Base-by-base conservation (phyloP, 2,329 filamentous ascomycete genomes). In the Cladobotryum mycophilum region DNA sequence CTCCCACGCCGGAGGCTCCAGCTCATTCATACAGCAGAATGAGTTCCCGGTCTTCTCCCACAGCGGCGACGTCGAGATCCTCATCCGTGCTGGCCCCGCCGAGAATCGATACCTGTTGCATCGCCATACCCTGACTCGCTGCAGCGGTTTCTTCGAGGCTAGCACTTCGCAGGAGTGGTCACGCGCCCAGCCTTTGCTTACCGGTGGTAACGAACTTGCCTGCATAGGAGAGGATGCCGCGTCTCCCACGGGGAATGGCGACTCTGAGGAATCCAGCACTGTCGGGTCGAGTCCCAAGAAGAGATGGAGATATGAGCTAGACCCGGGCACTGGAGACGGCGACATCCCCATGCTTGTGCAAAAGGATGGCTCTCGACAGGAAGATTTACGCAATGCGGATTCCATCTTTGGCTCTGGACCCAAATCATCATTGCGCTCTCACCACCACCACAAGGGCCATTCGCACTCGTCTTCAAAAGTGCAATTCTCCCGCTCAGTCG, bases 21-120 rank as follows among this genome's bases (percentile, higher is more conserved):
- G 77, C 34, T 79, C 81, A 15, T 84, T 85, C 62, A 71, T 82
- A 20, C 80, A 87, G 40, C 86, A 88, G 64, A 96, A 96, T 66
- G 91, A 96, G 66, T 97, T 96, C 60, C 92, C 92, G 18, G 74
- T 95, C 64, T 97, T 96, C 69, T 84, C 84, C 45, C 85, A 91
- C 61, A 92, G 88, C 36, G 92, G 92, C 63, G 91, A 97, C 69
- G 89, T 96, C 62, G 92, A 97, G 70, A 90, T 97, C 55, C 64
- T 92, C 49, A 80, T 96, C 61, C 80, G 78, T 63, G 78, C 81
- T 13, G 74, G 86, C 48, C 54, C 60, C 35, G 60, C 57, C 45
- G 86, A 93, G 69, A 88, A 89, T 64, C 80, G 87, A 54, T 97
- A 96, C 66, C 76, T 96, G 43, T 77, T 97, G 51, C 92, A 97